A percentile compares a stretch with the other conserved stretches of the same genome.
Evolutionary conservation across 371 early-diverging fungal genomes (phyloP).

Genomic region (Capniomyces stellatus): DNA sequence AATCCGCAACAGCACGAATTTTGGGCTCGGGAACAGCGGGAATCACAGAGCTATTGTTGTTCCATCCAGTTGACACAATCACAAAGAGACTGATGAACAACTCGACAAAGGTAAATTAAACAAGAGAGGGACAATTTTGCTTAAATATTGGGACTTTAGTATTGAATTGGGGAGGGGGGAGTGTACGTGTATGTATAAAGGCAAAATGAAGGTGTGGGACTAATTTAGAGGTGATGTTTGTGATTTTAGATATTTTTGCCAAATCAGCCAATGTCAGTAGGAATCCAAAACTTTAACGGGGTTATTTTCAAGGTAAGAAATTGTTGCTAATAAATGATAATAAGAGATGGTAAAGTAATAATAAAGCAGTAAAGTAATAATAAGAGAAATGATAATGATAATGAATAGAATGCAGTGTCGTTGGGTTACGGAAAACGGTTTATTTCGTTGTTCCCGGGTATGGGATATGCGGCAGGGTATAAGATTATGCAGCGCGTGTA

Average conservation of each 20-base stretch:
- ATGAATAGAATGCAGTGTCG: constrained; percentile 59
- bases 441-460: constrained; percentile 86
- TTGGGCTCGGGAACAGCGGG: constrained; percentile 84
- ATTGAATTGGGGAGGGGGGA: too few relatives aligned
- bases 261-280: constrained; percentile 35
- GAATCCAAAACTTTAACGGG: constrained; percentile 38
- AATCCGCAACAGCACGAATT: constrained; percentile 69
- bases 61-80: constrained; percentile 96
- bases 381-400: too few relatives aligned
- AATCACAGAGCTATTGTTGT: constrained; percentile 78
- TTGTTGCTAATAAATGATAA: too few relatives aligned
- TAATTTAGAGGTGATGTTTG: too few relatives aligned
- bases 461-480: constrained; percentile 93
- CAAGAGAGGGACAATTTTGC: too few relatives aligned
- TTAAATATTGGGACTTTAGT: too few relatives aligned
- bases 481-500: constrained; percentile 89
- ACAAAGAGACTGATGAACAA: constrained; percentile 96
- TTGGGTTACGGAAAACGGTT: constrained; percentile 60
- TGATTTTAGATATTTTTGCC: constrained; percentile 39
- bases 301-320: constrained; percentile 83
- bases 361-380: too few relatives aligned
- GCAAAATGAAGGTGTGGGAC: too few relatives aligned
- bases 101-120: constrained; percentile 33
- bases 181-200: too few relatives aligned
- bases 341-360: too few relatives aligned